Evolutionary conservation across 2,329 filamentous ascomycete species (phyloP).

Genomic region (Aureobasidium sp.): DNA sequence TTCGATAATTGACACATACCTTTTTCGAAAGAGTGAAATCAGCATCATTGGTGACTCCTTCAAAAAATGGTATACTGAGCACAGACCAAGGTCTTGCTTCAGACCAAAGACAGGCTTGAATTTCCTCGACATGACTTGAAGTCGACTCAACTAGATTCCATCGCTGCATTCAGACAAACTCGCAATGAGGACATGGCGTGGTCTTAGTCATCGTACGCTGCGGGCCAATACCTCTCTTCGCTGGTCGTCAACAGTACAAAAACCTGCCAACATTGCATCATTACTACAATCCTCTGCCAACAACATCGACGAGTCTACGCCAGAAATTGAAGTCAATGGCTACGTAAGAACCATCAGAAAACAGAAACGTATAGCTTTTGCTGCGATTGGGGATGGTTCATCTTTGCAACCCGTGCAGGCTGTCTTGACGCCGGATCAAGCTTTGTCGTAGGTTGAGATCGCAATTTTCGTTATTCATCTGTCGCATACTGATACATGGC

Average conservation of each 20-base stretch:
- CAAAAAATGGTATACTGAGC: slow-evolving; percentile 9
- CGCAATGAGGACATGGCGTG: slow-evolving; percentile 18
- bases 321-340: slow-evolving; percentile 64
- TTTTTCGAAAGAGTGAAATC: too few relatives aligned
- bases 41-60: not conserved
- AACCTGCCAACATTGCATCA: slow-evolving; percentile 15
- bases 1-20: too few relatives aligned
- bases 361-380: slow-evolving; percentile 87
- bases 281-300: slow-evolving; percentile 11
- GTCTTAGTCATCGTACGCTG: not conserved
- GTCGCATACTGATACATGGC: not conserved
- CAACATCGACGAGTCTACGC: not conserved
- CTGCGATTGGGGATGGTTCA: slow-evolving; percentile 88
- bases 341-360: slow-evolving; percentile 87
- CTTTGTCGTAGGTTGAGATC: slow-evolving; percentile 68
- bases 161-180: not conserved
- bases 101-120: slow-evolving; percentile 2
- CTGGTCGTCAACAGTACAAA: slow-evolving; percentile 1
- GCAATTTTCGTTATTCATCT: not conserved
- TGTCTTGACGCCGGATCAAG: slow-evolving; percentile 76
- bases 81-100: slow-evolving; percentile 20
- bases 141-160: not conserved
- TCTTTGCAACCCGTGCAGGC: slow-evolving; percentile 83
- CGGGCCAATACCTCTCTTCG: not conserved
- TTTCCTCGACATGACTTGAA: not conserved